phyloP scores from a whole-genome alignment of 2,329 filamentous ascomycete species.

The Pestalotiopsis sp. region DNA sequence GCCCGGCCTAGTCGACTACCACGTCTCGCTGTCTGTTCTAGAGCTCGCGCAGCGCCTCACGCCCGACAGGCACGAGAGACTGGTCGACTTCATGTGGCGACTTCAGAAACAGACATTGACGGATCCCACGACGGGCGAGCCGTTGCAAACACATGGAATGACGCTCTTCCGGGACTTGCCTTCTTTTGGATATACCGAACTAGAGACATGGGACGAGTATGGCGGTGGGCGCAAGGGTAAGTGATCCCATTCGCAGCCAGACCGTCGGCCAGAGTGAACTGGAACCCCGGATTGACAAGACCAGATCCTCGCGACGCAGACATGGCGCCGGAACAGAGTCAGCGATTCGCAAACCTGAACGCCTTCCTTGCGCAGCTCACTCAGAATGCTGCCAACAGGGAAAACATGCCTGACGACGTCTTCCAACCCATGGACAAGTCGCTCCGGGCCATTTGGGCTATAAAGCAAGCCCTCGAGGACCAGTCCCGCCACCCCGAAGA shows the following conservation, averaged over 20 bases:
- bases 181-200: conserved; percentile 7
- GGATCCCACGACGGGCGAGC: not conserved
- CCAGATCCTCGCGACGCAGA: not conserved
- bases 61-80: not conserved
- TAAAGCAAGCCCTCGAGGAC: not conserved
- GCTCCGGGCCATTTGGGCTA: not conserved
- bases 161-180: not conserved
- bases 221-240: not conserved
- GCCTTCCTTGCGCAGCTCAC: conserved; percentile 1
- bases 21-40: not conserved
- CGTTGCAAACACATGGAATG: not conserved
- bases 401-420: not conserved
- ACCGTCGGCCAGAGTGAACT: too few species aligned
- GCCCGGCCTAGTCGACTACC: conserved; percentile 6
- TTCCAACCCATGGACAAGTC: conserved; percentile 1
- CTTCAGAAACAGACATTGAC: not conserved
- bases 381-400: not conserved
- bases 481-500: not conserved
- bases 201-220: not conserved
- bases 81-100: not conserved
- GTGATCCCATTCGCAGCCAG: not conserved
- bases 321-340: not conserved
- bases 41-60: conserved; percentile 1
- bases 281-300: not conserved
- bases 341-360: conserved; percentile 3